phyloP scores from a whole-genome alignment of 306 rosid species.

The Vigna trinervia region DNA sequence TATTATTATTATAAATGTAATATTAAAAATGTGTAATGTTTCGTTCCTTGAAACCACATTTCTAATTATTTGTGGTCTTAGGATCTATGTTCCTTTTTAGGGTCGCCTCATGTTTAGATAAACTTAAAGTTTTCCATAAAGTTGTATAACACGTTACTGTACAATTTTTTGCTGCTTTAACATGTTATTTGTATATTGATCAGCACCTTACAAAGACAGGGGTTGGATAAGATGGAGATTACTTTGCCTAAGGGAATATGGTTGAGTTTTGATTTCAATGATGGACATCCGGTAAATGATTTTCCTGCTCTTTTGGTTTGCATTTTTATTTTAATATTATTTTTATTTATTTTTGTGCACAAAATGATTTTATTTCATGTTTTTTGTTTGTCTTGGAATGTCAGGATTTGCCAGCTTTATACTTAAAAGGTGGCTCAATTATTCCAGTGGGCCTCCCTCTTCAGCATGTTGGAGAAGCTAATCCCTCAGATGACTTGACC shows the following conservation, averaged over 20 bases:
- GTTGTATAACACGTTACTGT: slow-evolving; percentile 15
- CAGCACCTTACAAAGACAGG: slow-evolving; percentile 66
- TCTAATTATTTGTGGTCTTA: not conserved
- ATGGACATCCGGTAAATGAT: slow-evolving; percentile 73
- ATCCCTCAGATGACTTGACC: slow-evolving; percentile 69
- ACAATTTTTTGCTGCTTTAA: slow-evolving; percentile 44
- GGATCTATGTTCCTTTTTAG: slow-evolving; percentile 13
- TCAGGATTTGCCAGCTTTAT: slow-evolving; percentile 93
- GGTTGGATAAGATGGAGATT: slow-evolving; percentile 56
- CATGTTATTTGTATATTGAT: slow-evolving; percentile 42
- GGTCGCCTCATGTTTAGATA: slow-evolving; percentile 9
- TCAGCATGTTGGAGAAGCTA: slow-evolving; percentile 90
- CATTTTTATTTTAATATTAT: slow-evolving; percentile 13
- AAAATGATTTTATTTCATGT: slow-evolving; percentile 7
- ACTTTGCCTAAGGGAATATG: slow-evolving; percentile 84
- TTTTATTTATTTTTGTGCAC: not conserved
- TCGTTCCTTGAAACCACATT: not conserved
- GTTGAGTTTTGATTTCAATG: slow-evolving; percentile 81
- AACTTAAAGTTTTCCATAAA: slow-evolving; percentile 29
- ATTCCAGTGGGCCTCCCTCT: slow-evolving; percentile 81
- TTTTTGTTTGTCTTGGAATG: slow-evolving; percentile 38
- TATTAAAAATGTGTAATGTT: not conserved
- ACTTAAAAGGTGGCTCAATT: slow-evolving; percentile 88
- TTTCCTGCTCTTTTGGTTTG: not conserved
- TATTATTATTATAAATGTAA: not conserved